Evolutionary conservation across 371 early-diverging fungal genomes (phyloP).

Genomic region (Vairimorpha ceranae): DNA sequence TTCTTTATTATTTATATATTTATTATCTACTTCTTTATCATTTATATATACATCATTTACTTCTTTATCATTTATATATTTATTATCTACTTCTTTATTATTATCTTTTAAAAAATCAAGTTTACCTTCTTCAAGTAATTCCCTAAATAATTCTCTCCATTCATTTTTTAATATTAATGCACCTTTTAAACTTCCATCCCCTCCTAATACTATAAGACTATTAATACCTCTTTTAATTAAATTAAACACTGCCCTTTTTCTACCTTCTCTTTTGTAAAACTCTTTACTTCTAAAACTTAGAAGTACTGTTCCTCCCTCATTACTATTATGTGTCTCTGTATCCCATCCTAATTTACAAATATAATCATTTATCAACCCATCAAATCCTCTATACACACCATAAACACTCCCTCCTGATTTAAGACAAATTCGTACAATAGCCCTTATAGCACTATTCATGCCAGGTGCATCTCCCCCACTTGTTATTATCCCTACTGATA

Average conservation of each 20-base stretch:
- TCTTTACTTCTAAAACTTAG: constrained; percentile 81
- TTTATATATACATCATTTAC: constrained; percentile 59
- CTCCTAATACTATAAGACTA: constrained; percentile 87
- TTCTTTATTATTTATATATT: background rate
- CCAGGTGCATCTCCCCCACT: constrained; percentile 96
- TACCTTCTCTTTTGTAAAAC: constrained; percentile 77
- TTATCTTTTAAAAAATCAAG: background rate
- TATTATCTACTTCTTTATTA: background rate
- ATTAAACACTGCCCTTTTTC: constrained; percentile 75
- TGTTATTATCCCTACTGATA: constrained; percentile 76
- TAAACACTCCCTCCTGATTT: constrained; percentile 53
- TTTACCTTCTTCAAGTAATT: constrained; percentile 66
- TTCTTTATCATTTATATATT: constrained; percentile 32
- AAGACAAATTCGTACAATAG: constrained; percentile 75
- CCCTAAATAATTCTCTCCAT: constrained; percentile 74
- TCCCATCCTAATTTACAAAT: constrained; percentile 78
- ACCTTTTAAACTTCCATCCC: constrained; percentile 93
- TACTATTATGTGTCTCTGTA: constrained; percentile 72
- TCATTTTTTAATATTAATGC: constrained; percentile 82
- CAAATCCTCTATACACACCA: constrained; percentile 82
- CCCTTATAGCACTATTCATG: constrained; percentile 92
- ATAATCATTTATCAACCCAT: constrained; percentile 86
- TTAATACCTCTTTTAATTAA: constrained; percentile 81
- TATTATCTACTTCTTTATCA: constrained; percentile 9
- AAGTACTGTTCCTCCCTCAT: constrained; percentile 87